Percentiles rank a stretch among this genome's conserved stretches.
Evolutionary conservation across 2,329 filamentous ascomycete genomes (phyloP).

Genomic region (Colletotrichum horii): DNA sequence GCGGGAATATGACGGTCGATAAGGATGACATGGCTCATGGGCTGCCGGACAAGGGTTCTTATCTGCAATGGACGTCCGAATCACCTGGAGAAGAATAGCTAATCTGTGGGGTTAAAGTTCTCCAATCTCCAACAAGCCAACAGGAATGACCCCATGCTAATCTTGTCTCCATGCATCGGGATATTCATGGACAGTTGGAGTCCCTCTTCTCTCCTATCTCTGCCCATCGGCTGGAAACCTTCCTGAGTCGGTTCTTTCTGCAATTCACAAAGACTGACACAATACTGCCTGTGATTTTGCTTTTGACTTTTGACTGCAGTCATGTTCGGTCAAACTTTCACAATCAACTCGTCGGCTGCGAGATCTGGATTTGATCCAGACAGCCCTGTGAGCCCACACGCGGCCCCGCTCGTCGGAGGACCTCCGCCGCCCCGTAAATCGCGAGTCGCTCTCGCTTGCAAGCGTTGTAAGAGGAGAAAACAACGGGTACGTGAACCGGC

Average conservation of each 20-base stretch:
- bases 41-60: background rate
- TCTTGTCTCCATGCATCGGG: background rate
- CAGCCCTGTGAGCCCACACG: constrained; percentile 14
- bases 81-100: background rate
- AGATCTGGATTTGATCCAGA: background rate
- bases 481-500: constrained; percentile 22
- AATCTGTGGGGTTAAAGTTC: background rate
- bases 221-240: constrained; percentile 10
- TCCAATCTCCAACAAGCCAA: background rate
- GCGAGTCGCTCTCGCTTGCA: constrained; percentile 28
- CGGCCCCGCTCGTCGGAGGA: background rate
- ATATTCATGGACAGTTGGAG: background rate
- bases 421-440: constrained; percentile 21
- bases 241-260: background rate
- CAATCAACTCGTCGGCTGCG: background rate
- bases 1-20: background rate
- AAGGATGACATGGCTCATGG: background rate
- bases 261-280: too few relatives aligned
- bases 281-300: background rate
- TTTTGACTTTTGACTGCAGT: background rate
- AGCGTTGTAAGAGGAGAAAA: constrained; percentile 30
- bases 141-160: background rate
- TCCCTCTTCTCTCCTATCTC: background rate
- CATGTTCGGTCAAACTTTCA: background rate
- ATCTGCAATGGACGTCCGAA: background rate